Evolutionary conservation across 768 basidiomycete species (phyloP).

Genomic region (Mycena floridula): DNA sequence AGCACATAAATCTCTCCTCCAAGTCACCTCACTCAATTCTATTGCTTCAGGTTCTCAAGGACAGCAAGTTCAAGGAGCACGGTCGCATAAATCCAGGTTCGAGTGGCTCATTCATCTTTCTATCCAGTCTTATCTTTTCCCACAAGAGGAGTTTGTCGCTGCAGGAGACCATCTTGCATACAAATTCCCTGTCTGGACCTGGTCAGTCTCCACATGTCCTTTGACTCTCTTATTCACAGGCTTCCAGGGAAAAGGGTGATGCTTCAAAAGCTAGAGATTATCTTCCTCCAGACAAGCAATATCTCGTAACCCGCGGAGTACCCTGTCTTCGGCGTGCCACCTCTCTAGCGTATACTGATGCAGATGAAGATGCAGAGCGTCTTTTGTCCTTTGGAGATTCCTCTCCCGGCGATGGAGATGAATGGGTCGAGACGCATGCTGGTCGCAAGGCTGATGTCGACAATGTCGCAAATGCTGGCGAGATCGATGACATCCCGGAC

Average conservation of each 20-base stretch:
- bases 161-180: constrained; percentile 96
- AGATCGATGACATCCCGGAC: constrained; percentile 85
- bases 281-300: constrained; percentile 94
- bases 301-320: constrained; percentile 93
- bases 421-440: constrained; percentile 99
- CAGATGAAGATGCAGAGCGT: constrained; percentile 94
- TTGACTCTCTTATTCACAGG: constrained; percentile 5
- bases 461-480: constrained; percentile 50
- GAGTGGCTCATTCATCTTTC: constrained; percentile 14
- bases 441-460: constrained; percentile 54
- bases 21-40: constrained; percentile 24
- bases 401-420: constrained; percentile 60
- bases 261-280: constrained; percentile 81
- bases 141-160: constrained; percentile 90
- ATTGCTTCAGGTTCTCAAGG: constrained; percentile 74
- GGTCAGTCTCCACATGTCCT: constrained; percentile 44
- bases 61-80: constrained; percentile 99
- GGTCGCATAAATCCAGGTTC: constrained; percentile 91
- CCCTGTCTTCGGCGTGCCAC: constrained; percentile 93
- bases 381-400: constrained; percentile 77
- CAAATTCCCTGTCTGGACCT: constrained; percentile 98
- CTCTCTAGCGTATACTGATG: constrained; percentile 89
- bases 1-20: not conserved
- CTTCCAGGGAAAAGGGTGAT: constrained; percentile 86
- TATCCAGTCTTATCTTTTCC: constrained; percentile 14